These are phyloP conservation scores for Blastobotrys raffinosifermentans DNA, from an alignment of 1,139 yeast genomes.

Conservation along the genomic window DNA sequence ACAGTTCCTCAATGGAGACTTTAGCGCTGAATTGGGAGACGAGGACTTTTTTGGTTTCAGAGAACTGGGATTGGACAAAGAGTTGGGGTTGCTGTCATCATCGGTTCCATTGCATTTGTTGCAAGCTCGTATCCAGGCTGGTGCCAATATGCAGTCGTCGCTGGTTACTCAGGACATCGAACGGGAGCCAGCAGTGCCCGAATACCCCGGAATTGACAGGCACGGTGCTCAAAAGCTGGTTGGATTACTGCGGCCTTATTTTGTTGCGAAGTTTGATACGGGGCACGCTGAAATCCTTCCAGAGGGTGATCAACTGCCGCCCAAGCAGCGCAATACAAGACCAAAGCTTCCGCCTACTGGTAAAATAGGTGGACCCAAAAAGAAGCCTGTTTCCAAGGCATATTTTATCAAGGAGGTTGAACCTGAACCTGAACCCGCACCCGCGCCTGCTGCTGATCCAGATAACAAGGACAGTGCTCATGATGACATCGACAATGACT, in stretches of 20 bases:
- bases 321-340: constrained; percentile 70
- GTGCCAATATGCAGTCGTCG: constrained; percentile 7
- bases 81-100: constrained; percentile 77
- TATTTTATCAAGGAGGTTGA: constrained; percentile 17
- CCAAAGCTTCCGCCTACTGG: constrained; percentile 94
- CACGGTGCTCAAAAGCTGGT: constrained; percentile 48
- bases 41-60: constrained; percentile 97
- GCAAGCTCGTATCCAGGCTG: constrained; percentile 63
- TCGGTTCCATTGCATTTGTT: constrained; percentile 86
- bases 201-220: constrained; percentile 39
- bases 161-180: constrained; percentile 16
- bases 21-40: constrained; percentile 79
- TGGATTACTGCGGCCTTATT: constrained; percentile 55
- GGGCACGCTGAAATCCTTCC: constrained; percentile 42
- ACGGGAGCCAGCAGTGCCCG: constrained; percentile 28
- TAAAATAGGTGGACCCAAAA: constrained; percentile 67
- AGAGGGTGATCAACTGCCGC: constrained; percentile 80
- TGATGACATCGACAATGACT: constrained; percentile 7
- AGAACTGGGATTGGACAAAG: constrained; percentile 89
- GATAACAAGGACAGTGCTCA: background rate
- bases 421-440: constrained; percentile 6
- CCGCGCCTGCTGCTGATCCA: constrained; percentile 1
- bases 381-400: constrained; percentile 32
- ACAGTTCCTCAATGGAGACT: constrained; percentile 90
- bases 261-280: constrained; percentile 32